These are phyloP conservation scores for Aspergillus conjunctus DNA, from an alignment of 495 filamentous ascomycete species.

Conservation along the genomic window DNA sequence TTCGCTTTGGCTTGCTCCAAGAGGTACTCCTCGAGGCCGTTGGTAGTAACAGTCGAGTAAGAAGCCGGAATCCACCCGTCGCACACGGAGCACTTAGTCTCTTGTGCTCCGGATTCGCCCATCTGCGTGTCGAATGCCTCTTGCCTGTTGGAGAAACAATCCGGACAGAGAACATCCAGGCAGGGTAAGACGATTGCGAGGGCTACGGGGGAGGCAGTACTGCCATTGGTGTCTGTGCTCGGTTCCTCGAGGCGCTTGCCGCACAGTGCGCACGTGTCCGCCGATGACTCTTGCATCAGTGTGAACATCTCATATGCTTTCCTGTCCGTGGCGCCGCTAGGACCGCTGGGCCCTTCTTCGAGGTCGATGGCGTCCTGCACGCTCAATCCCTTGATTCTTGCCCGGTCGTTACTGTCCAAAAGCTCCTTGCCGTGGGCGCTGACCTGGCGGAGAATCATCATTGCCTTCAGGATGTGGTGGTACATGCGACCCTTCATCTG, in stretches of 20 bases:
- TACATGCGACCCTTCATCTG: constrained; percentile 80
- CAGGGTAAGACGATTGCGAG: constrained; percentile 82
- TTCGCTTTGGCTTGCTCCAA: constrained; percentile 53
- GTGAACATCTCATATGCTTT: constrained; percentile 81
- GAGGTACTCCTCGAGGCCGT: constrained; percentile 60
- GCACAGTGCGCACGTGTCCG: constrained; percentile 71
- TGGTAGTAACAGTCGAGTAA: constrained; percentile 67
- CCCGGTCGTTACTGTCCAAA: constrained; percentile 77
- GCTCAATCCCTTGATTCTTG: constrained; percentile 74
- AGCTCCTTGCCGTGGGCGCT: constrained; percentile 92
- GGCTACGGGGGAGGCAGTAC: constrained; percentile 54
- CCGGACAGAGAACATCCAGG: constrained; percentile 76
- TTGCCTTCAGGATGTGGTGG: constrained; percentile 85
- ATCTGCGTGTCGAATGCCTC: constrained; percentile 28
- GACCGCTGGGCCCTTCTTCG: constrained; percentile 68
- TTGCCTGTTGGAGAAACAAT: constrained; percentile 60
- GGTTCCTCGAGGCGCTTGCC: constrained; percentile 57
- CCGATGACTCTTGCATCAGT: constrained; percentile 75
- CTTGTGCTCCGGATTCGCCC: constrained; percentile 17
- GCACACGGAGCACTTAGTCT: constrained; percentile 66
- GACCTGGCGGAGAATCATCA: constrained; percentile 84
- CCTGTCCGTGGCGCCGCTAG: constrained; percentile 56
- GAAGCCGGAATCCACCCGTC: constrained; percentile 56
- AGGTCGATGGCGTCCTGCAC: constrained; percentile 83
- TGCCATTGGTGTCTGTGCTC: constrained; percentile 43